These are phyloP conservation scores for Hippophae gyantsensis DNA, from an alignment of 306 rosid genomes.

Conservation along the genomic window DNA sequence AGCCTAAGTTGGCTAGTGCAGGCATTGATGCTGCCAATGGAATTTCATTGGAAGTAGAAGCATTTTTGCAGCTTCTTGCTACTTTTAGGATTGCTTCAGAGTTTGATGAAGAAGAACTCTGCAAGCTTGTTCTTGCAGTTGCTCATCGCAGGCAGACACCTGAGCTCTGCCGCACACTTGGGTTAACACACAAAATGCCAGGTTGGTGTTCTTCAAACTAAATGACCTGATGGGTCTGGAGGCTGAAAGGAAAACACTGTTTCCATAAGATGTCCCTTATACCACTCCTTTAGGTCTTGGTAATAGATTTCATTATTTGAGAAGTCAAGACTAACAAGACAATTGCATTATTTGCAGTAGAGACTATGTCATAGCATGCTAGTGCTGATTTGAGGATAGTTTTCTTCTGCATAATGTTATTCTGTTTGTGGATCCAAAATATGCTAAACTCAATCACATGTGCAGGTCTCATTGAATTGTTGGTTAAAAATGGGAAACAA, in stretches of 20 bases:
- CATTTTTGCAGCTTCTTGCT: conserved; percentile 74
- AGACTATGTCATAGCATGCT: conserved; percentile 14
- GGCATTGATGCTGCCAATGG: conserved; percentile 81
- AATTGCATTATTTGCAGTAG: conserved; percentile 13
- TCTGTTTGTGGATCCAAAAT: conserved; percentile 17
- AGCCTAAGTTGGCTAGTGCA: conserved; percentile 58
- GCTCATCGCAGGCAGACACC: conserved; percentile 71
- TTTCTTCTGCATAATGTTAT: conserved; percentile 6
- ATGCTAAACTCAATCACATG: conserved; percentile 13
- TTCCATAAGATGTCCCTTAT: conserved; percentile 34
- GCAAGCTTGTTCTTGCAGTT: conserved; percentile 78
- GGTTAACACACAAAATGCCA: conserved; percentile 77
- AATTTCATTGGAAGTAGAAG: conserved; percentile 79
- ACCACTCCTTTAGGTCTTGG: conserved; percentile 23
- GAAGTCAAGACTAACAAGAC: conserved; percentile 9
- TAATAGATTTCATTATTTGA: conserved; percentile 15
- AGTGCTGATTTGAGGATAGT: conserved; percentile 12
- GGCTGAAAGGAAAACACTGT: conserved; percentile 29
- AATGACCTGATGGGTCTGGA: conserved; percentile 59
- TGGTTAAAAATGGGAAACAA: conserved; percentile 46
- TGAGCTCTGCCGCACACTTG: conserved; percentile 88
- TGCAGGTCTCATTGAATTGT: conserved; percentile 48
- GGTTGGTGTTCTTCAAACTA: conserved; percentile 75
- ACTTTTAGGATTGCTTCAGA: conserved; percentile 74
- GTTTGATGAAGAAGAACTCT: conserved; percentile 84